A percentile compares a stretch with the other conserved stretches of the same genome.
These are phyloP conservation scores for Eucalyptus melliodora DNA, from an alignment of 345 rosid species.

Conservation along the genomic window DNA sequence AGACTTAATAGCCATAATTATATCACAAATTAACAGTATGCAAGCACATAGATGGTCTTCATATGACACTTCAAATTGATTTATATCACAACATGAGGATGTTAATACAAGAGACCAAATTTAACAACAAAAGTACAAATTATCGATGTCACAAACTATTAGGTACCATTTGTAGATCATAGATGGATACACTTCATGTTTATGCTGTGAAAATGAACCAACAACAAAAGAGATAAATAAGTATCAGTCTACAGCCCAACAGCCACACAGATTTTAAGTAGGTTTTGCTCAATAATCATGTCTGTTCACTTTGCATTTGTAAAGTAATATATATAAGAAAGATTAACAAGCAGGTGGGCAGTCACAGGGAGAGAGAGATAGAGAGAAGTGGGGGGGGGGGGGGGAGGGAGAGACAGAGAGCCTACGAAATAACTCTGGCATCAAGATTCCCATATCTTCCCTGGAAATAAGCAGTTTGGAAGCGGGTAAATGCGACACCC, in stretches of 20 bases:
- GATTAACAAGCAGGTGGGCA: background rate
- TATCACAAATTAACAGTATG: background rate
- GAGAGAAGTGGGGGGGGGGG: background rate
- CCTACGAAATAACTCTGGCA: slow-evolving; percentile 87
- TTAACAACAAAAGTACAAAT: background rate
- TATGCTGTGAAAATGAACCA: background rate
- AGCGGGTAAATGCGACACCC: slow-evolving; percentile 95
- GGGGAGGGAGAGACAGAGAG: slow-evolving; percentile 18
- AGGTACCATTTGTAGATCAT: background rate
- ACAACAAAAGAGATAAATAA: background rate
- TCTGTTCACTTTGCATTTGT: background rate
- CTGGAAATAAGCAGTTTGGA: slow-evolving; percentile 87
- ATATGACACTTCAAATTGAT: background rate
- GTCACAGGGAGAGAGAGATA: background rate
- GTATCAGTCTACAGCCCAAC: background rate
- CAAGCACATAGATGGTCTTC: background rate
- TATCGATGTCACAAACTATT: background rate
- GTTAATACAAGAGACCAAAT: background rate
- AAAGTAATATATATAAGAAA: background rate
- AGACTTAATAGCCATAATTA: background rate
- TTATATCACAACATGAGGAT: background rate
- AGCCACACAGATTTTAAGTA: background rate
- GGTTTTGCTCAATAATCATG: background rate
- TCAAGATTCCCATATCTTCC: slow-evolving; percentile 95
- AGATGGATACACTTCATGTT: background rate